A percentile compares a stretch with the other conserved stretches of the same genome.
Conservation (phyloP, 2,329 filamentous ascomycete genomes). For the Periglandula ipomoeae region DNA sequence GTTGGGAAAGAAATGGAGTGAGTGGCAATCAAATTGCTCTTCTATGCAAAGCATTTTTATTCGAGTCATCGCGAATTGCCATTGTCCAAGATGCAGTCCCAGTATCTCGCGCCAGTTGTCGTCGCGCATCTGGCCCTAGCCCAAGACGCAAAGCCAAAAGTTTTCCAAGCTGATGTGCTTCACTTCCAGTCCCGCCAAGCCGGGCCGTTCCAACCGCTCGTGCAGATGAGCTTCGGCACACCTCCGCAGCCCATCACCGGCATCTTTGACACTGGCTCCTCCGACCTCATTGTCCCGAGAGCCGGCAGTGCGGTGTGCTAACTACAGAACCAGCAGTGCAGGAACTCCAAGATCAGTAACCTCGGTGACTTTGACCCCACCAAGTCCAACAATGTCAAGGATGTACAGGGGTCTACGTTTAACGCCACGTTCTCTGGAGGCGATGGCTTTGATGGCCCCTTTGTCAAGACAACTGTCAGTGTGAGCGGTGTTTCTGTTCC, state of each 20-base stretch:
- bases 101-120: background rate
- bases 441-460: background rate
- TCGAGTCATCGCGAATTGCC: too few relatives aligned
- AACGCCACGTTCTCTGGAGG: fast-evolving
- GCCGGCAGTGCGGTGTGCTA: background rate
- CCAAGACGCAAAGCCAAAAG: background rate
- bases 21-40: too few relatives aligned
- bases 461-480: background rate
- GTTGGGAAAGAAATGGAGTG: too few relatives aligned
- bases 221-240: background rate
- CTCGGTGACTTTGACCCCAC: background rate
- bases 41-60: too few relatives aligned
- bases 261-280: background rate
- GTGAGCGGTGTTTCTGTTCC: background rate
- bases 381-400: background rate
- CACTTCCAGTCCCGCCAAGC: background rate
- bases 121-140: background rate
- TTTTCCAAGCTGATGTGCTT: background rate
- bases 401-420: background rate
- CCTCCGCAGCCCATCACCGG: background rate
- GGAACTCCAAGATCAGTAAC: background rate
- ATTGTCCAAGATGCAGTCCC: too few relatives aligned
- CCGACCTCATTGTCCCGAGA: background rate
- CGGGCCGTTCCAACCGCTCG: background rate
- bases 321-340: background rate